phyloP scores from a whole-genome alignment of 257 asterid species.

The Nicotiana otophora region DNA sequence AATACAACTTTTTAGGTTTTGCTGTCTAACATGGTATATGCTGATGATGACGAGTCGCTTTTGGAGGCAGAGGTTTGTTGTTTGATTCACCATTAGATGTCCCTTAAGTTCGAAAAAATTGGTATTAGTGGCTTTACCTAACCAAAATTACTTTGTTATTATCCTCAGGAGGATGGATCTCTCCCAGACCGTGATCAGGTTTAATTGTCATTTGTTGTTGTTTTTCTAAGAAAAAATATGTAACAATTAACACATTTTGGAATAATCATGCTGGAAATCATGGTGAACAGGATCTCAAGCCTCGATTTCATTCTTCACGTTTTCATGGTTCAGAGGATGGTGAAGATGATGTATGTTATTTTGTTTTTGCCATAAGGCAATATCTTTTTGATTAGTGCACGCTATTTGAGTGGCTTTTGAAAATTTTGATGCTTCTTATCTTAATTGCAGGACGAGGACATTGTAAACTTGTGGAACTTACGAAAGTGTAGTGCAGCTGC shows the following conservation, averaged over 20 bases:
- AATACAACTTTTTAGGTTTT: constrained; percentile 39
- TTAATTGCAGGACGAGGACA: constrained; percentile 43
- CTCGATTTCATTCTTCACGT: constrained; percentile 97
- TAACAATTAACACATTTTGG: not conserved
- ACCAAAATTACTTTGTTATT: constrained; percentile 24
- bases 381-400: not conserved
- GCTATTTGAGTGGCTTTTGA: not conserved
- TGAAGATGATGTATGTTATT: constrained; percentile 67
- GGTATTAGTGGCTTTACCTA: constrained; percentile 13
- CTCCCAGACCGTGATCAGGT: constrained; percentile 98
- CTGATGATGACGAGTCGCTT: constrained; percentile 93
- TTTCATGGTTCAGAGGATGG: constrained; percentile 89
- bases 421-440: not conserved
- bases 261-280: not conserved
- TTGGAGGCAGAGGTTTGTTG: constrained; percentile 81
- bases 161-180: constrained; percentile 90
- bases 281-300: constrained; percentile 74
- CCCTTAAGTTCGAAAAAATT: not conserved
- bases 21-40: constrained; percentile 89
- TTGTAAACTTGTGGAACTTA: constrained; percentile 85
- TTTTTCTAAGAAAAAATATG: not conserved
- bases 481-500: constrained; percentile 84
- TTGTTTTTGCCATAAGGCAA: not conserved
- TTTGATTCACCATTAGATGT: constrained; percentile 14
- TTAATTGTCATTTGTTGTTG: constrained; percentile 14